phyloP scores from a whole-genome alignment of 2,329 filamentous ascomycete genomes.

The Zymoseptoria pseudotritici region DNA sequence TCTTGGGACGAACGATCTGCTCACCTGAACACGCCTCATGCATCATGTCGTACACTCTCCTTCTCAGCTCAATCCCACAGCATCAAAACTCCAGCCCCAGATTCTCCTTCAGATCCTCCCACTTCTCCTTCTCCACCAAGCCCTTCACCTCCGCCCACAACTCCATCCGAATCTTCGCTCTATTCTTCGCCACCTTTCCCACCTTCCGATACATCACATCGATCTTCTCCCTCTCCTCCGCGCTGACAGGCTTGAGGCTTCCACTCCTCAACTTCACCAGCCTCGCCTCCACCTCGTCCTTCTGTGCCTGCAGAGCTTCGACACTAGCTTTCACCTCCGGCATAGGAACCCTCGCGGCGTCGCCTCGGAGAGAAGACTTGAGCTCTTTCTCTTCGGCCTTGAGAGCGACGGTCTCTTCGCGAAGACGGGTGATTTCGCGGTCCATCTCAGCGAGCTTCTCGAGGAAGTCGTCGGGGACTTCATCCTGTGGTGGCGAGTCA shows the following conservation, averaged over 20 bases:
- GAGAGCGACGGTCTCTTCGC: slow-evolving; percentile 38
- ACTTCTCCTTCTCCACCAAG: slow-evolving; percentile 26
- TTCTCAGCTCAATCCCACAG: neutral
- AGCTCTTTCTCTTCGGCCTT: slow-evolving; percentile 43
- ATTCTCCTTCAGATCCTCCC: slow-evolving; percentile 32
- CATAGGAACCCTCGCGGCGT: slow-evolving; percentile 45
- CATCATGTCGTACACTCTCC: neutral
- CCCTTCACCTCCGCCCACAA: slow-evolving; percentile 46
- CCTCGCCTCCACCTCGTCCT: slow-evolving; percentile 33
- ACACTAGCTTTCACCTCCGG: slow-evolving; percentile 43
- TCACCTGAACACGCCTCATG: neutral
- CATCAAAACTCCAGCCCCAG: slow-evolving; percentile 19
- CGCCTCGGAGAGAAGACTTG: slow-evolving; percentile 39
- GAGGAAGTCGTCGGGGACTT: slow-evolving; percentile 41
- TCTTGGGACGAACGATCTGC: neutral
- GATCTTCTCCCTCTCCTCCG: slow-evolving; percentile 41
- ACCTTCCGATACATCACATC: slow-evolving; percentile 42
- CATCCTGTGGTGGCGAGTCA: slow-evolving; percentile 35
- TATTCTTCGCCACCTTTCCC: slow-evolving; percentile 30
- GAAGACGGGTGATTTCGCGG: slow-evolving; percentile 40
- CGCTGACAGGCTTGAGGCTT: slow-evolving; percentile 39
- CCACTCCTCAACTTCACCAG: slow-evolving; percentile 37
- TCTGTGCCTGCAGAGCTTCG: slow-evolving; percentile 38
- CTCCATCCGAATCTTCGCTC: slow-evolving; percentile 44
- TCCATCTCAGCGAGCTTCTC: slow-evolving; percentile 46